Conservation (phyloP, 352 stramenopile genomes). For the Phytophthora cactorum region DNA sequence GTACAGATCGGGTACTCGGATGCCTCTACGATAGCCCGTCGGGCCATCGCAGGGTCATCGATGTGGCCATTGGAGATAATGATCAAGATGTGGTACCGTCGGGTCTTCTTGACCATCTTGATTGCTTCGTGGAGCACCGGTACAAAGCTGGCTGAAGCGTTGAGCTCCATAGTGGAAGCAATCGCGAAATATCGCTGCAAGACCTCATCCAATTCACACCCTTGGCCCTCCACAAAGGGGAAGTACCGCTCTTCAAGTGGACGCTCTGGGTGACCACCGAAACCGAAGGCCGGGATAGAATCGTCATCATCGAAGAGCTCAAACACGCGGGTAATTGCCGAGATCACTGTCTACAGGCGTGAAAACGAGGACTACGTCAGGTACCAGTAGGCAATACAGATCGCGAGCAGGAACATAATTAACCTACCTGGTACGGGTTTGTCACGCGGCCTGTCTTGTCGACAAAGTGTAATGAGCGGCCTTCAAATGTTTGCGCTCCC, state of each 20-base stretch:
- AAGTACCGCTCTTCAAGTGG: conserved; percentile 49
- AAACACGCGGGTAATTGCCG: conserved; percentile 74
- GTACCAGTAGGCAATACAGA: no score
- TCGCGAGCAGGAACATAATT: no score
- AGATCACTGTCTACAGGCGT: conserved; percentile 66
- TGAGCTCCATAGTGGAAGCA: conserved; percentile 69
- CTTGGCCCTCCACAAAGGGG: conserved; percentile 45
- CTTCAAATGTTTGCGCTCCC: conserved; percentile 68
- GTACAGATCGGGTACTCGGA: conserved; percentile 83
- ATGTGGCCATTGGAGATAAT: conserved; percentile 83
- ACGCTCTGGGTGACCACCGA: conserved; percentile 50
- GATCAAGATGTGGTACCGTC: conserved; percentile 82
- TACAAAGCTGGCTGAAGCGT: conserved; percentile 66
- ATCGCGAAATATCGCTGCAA: conserved; percentile 69
- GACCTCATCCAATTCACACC: conserved; percentile 62
- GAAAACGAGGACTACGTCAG: background rate
- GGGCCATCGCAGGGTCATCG: conserved; percentile 62
- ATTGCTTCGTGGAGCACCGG: conserved; percentile 77
- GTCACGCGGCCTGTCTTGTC: conserved; percentile 52
- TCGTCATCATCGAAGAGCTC: conserved; percentile 82
- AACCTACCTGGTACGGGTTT: conserved; percentile 66
- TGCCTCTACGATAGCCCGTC: conserved; percentile 68
- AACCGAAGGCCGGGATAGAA: conserved; percentile 76
- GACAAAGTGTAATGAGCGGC: conserved; percentile 72
- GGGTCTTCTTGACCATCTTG: conserved; percentile 47